Base-by-base conservation (phyloP, 805 yeast species). In the Wickerhamiella kurtzmanii region DNA sequence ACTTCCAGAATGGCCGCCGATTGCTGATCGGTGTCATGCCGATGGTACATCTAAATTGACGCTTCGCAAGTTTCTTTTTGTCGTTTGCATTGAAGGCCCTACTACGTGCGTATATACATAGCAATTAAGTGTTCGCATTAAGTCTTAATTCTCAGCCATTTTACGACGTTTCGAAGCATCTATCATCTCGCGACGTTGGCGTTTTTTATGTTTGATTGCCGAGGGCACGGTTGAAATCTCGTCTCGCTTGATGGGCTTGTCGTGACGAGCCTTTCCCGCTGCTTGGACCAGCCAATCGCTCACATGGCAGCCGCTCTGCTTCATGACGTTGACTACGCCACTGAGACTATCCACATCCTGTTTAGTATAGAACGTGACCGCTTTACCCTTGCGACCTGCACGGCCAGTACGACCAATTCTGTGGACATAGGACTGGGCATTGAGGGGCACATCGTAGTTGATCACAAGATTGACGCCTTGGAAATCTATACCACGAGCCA, bases 361-460 rank as follows among this genome's bases (percentile, higher is more conserved):
- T 60, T 87, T 88, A 21, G 98, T 89, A 68, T 83, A 92, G 54
- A 88, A 80, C 0, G 98, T 92, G 17, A 92, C 76, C 0, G 97
- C 96, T 56, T 73, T 74, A 48, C 99, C 98, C 6, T 66, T 58
- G 50, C 82, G 77, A 1, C 95, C 95, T 46, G 86, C 95, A 72
- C 99, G 80, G 55, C 98, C 99, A 2, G 98, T 89, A 72, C 99
- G 82, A 64, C 99, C 99, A 58, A 92, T 85, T 67, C 99, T 77
- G 64, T 92, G 99, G 41, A 92, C 96, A 62, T 92, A 92, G 0
- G 95, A 81, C 64, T 89, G 96, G 0, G 96, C 86, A 40, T 82
- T 76, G 57, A 79, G 83, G 16, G 99, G 99, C 11, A 92, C 95
- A 65, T 92, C 99, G 63, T 92, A 92, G 65, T 92, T 92, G 54